phyloP scores from a whole-genome alignment of 1,284 basidiomycete species.

The Inonotus hispidus region DNA sequence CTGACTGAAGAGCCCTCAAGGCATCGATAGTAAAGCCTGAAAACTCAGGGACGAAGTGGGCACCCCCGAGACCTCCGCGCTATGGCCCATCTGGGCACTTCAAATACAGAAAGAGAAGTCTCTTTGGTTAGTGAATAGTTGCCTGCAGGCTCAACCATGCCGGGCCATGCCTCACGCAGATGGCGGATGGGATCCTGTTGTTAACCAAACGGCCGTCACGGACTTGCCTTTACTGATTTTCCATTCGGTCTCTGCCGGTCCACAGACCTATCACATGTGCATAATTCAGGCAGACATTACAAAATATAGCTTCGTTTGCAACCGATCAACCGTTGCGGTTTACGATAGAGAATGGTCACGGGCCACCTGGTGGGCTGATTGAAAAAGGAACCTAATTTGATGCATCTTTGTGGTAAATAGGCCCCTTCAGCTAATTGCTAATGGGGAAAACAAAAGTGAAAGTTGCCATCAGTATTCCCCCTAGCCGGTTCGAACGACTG shows the following conservation, averaged over 20 bases:
- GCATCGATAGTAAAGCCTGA: not conserved
- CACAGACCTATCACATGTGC: not conserved
- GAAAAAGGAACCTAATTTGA: too few relatives aligned
- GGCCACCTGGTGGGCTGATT: too few relatives aligned
- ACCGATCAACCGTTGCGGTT: too few relatives aligned
- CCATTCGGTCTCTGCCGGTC: not conserved
- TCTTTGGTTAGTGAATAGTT: not conserved
- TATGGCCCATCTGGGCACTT: not conserved
- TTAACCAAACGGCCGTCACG: not conserved
- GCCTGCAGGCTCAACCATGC: conserved; percentile 1
- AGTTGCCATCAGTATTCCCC: too few relatives aligned
- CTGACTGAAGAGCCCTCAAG: not conserved
- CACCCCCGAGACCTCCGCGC: not conserved
- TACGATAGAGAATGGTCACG: too few relatives aligned
- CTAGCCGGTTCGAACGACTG: not conserved
- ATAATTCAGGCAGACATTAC: too few relatives aligned
- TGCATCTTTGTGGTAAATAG: too few relatives aligned
- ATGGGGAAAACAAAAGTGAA: too few relatives aligned
- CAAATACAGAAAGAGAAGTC: not conserved
- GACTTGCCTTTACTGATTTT: not conserved
- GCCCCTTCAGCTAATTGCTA: too few relatives aligned
- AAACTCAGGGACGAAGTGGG: not conserved
- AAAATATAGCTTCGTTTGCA: too few relatives aligned
- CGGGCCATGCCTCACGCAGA: not conserved
- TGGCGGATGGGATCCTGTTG: not conserved